These are phyloP conservation scores for Wallacemonas rigidus DNA, from an alignment of 208 protist species.

Conservation along the genomic window DNA sequence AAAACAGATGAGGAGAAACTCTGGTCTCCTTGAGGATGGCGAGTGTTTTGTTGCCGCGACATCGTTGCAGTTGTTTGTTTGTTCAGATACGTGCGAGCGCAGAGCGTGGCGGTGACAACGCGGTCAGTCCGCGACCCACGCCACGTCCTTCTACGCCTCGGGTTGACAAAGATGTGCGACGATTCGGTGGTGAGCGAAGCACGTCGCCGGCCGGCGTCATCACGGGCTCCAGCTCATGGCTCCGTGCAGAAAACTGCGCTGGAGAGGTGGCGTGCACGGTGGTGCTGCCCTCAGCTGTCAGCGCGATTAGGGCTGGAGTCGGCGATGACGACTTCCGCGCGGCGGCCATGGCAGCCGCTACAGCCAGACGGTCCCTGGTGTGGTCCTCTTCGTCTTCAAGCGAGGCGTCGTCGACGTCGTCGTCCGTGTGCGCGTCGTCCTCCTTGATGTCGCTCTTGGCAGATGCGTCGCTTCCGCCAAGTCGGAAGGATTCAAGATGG, in stretches of 20 bases:
- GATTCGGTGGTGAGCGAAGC: background rate
- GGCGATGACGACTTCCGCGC: background rate
- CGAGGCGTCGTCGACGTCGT: background rate
- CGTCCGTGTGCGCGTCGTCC: background rate
- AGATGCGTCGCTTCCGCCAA: no score
- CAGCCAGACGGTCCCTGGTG: background rate
- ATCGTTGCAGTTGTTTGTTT: slow-evolving; percentile 1
- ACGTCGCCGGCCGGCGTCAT: background rate
- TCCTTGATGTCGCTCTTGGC: no score
- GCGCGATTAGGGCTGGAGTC: background rate
- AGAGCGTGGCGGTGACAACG: background rate
- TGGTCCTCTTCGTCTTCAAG: no score
- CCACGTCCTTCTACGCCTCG: background rate
- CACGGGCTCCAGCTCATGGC: background rate
- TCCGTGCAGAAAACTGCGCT: background rate
- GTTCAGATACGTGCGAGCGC: background rate
- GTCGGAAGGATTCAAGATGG: no score
- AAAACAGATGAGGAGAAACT: background rate
- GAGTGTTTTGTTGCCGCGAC: background rate
- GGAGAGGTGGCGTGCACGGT: slow-evolving; percentile 10
- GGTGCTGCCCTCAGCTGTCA: slow-evolving; percentile 13
- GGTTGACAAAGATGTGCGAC: background rate
- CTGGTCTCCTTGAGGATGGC: no score
- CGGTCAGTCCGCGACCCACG: background rate
- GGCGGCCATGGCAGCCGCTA: slow-evolving; percentile 7